phyloP scores from a whole-genome alignment of 257 asterid species.

The Solanum ossicruentum region DNA sequence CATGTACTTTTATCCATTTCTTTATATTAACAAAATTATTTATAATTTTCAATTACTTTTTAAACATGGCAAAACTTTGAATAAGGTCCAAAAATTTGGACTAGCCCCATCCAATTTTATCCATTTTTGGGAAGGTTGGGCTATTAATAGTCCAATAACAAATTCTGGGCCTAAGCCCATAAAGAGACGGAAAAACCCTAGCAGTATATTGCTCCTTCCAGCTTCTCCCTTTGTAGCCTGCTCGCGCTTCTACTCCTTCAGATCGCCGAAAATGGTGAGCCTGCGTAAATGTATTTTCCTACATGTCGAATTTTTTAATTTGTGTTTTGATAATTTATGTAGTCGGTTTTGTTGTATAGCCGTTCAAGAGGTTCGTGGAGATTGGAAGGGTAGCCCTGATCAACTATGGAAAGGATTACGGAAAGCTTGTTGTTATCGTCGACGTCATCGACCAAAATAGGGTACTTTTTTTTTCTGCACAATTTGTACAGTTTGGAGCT shows the following conservation, averaged over 20 bases:
- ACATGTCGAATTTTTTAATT: background rate
- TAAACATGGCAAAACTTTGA: background rate
- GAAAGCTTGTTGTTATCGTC: constrained; percentile 79
- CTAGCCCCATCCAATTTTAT: background rate
- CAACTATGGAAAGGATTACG: constrained; percentile 84
- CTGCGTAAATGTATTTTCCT: background rate
- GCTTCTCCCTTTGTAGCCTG: background rate
- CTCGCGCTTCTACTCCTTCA: background rate
- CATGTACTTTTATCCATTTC: too few species aligned
- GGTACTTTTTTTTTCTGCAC: constrained; percentile 14
- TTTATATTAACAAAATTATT: too few species aligned
- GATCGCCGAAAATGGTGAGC: constrained; percentile 16
- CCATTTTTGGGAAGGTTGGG: background rate
- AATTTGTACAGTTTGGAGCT: background rate
- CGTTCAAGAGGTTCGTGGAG: constrained; percentile 95
- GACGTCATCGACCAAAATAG: constrained; percentile 85
- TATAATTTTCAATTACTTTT: too few species aligned
- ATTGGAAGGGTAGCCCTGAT: constrained; percentile 86
- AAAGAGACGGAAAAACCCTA: background rate
- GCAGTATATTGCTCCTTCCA: background rate
- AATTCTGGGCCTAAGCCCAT: background rate
- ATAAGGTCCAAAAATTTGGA: background rate
- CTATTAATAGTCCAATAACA: background rate
- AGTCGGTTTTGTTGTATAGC: constrained; percentile 23
- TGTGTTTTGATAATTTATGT: background rate